Conservation (phyloP, 768 basidiomycete species). For the Leccinum variicolor region DNA sequence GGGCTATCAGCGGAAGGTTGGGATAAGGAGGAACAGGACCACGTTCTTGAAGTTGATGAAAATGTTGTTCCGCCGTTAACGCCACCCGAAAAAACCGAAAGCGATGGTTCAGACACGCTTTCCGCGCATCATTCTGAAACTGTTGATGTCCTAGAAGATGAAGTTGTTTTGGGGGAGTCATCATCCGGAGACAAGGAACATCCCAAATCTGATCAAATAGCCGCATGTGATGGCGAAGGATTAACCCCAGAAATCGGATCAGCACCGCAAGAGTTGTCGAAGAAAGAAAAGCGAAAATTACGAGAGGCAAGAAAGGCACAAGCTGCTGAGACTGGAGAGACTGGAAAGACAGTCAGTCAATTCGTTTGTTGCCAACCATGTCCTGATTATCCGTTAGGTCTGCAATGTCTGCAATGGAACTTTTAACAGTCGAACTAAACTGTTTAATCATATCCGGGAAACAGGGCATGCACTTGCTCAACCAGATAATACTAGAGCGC, state of each 20-base stretch:
- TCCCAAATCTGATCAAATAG: slow-evolving; percentile 2
- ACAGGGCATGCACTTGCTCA: slow-evolving; percentile 65
- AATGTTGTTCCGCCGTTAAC: slow-evolving; percentile 13
- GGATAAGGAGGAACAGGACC: slow-evolving; percentile 12
- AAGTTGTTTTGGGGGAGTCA: slow-evolving; percentile 1
- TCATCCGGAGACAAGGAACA: slow-evolving; percentile 4
- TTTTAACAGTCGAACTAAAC: slow-evolving; percentile 68
- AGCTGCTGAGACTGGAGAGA: slow-evolving; percentile 1
- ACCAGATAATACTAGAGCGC: slow-evolving; percentile 23
- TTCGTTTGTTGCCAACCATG: not conserved
- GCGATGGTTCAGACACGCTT: not conserved
- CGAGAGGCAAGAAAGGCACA: slow-evolving; percentile 68
- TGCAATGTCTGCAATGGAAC: slow-evolving; percentile 68
- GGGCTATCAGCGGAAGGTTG: slow-evolving; percentile 42
- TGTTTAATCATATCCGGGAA: slow-evolving; percentile 70
- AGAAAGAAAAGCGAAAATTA: slow-evolving; percentile 78
- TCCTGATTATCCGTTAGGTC: slow-evolving; percentile 26
- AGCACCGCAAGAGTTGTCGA: slow-evolving; percentile 45
- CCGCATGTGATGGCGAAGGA: not conserved
- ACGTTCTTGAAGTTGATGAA: slow-evolving; percentile 10
- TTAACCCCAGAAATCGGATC: not conserved
- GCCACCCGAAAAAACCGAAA: slow-evolving; percentile 6
- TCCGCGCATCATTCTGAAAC: not conserved
- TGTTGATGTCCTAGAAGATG: slow-evolving; percentile 7
- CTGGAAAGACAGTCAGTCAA: not conserved